Evolutionary conservation across 306 rosid genomes (phyloP).

Genomic region (Nissolia schottii): DNA sequence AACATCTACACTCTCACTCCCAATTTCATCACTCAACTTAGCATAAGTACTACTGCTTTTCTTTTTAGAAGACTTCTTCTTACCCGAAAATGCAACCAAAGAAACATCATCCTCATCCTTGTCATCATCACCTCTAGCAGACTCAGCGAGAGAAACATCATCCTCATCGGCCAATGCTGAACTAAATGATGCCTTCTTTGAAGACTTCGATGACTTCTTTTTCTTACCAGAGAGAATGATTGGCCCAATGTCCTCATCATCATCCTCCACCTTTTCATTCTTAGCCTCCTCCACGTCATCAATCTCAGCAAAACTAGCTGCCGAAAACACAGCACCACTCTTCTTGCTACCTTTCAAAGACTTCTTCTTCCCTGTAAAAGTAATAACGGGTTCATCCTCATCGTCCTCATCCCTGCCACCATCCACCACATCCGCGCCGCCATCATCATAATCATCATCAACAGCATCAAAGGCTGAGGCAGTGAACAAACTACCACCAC

Average conservation of each 20-base stretch:
- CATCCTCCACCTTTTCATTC: constrained; percentile 40
- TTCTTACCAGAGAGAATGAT: constrained; percentile 81
- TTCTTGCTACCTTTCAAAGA: constrained; percentile 59
- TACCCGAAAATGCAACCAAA: constrained; percentile 63
- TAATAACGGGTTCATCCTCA: constrained; percentile 49
- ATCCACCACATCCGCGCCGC: constrained; percentile 36
- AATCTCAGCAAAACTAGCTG: constrained; percentile 41
- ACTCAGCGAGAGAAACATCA: constrained; percentile 39
- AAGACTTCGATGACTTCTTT: constrained; percentile 71
- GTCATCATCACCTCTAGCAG: constrained; percentile 36
- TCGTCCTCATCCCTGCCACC: constrained; percentile 24
- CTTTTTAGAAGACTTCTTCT: constrained; percentile 88
- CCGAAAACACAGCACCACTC: constrained; percentile 36
- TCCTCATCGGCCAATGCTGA: constrained; percentile 46
- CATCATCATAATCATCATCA: constrained; percentile 51
- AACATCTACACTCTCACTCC: constrained; percentile 36
- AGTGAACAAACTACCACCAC: constrained; percentile 44
- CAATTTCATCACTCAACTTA: constrained; percentile 41
- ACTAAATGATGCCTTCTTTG: constrained; percentile 45
- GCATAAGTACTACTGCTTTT: constrained; percentile 38
- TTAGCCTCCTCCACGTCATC: constrained; percentile 43
- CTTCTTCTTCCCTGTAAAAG: constrained; percentile 72
- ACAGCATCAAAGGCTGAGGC: constrained; percentile 51
- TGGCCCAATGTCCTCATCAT: constrained; percentile 47
- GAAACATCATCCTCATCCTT: constrained; percentile 46